A percentile compares a stretch with the other conserved stretches of the same genome.
Conservation (phyloP, 805 yeast species). For the Lipomyces spencermartinsiae region DNA sequence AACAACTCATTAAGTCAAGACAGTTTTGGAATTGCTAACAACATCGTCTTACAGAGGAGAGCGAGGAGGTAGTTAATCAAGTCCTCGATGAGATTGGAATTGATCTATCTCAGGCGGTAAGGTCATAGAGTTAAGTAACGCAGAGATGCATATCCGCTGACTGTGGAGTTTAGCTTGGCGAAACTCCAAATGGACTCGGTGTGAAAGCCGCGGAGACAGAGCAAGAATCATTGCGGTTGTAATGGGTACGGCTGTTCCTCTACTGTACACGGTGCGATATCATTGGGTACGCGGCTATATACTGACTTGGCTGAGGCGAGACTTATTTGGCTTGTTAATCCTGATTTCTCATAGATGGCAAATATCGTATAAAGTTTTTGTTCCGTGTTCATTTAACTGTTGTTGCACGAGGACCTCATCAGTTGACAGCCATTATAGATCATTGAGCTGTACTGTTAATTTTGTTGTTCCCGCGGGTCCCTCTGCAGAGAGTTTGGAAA, state of each 20-base stretch:
- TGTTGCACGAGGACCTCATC: neutral
- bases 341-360: neutral
- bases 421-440: neutral
- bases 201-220: constrained; percentile 14
- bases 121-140: constrained; percentile 2
- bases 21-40: neutral
- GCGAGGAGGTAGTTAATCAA: constrained; percentile 62
- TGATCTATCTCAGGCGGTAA: constrained; percentile 61
- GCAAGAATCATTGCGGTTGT: constrained; percentile 27
- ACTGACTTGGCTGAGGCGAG: neutral
- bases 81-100: constrained; percentile 97
- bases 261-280: neutral
- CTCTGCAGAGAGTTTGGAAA: too few relatives aligned
- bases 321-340: neutral
- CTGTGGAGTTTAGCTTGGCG: constrained; percentile 44
- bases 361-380: too few relatives aligned
- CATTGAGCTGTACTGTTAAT: too few relatives aligned
- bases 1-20: neutral
- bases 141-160: neutral
- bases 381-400: neutral
- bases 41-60: constrained; percentile 34
- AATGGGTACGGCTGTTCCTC: neutral
- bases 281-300: neutral
- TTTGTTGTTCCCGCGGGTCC: too few relatives aligned
- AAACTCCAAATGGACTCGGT: constrained; percentile 48